A percentile compares a stretch with the other conserved stretches of the same genome.
Evolutionary conservation across 345 rosid species (phyloP).

Genomic region (Citrus maxima): DNA sequence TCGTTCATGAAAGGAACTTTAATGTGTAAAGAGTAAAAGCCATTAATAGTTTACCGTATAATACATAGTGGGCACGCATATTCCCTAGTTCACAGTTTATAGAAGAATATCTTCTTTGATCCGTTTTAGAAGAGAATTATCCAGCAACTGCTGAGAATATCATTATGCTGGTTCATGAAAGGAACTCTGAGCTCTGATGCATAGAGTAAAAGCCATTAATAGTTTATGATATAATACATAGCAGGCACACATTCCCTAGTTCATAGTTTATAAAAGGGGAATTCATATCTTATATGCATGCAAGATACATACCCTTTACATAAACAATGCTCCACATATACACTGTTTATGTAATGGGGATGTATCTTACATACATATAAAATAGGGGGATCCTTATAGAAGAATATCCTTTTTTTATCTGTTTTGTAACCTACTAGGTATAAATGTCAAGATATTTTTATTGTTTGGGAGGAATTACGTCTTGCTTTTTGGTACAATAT

Average conservation of each 20-base stretch:
- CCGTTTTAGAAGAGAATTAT: constrained; percentile 25
- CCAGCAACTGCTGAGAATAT: constrained; percentile 7
- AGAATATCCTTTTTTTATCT: too few relatives aligned
- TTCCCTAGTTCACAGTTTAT: too few relatives aligned
- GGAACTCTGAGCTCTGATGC: neutral
- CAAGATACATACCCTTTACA: too few relatives aligned
- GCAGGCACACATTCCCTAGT: neutral
- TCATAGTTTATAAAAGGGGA: neutral
- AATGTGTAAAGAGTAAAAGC: neutral
- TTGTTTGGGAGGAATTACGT: too few relatives aligned
- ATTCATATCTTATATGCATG: too few relatives aligned
- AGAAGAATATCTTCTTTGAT: too few relatives aligned
- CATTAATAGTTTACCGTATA: too few relatives aligned
- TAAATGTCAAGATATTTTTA: neutral
- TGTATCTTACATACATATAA: too few relatives aligned
- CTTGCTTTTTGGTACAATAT: neutral
- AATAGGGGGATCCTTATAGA: too few relatives aligned
- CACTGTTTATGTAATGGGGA: too few relatives aligned
- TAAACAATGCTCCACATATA: too few relatives aligned
- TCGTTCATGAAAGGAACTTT: neutral
- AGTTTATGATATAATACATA: neutral
- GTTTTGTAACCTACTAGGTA: neutral
- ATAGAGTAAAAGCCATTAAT: neutral
- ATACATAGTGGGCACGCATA: too few relatives aligned
- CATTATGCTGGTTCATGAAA: neutral